Base-by-base conservation (phyloP, 2,329 filamentous ascomycete species). In the Alternaria arbusti region DNA sequence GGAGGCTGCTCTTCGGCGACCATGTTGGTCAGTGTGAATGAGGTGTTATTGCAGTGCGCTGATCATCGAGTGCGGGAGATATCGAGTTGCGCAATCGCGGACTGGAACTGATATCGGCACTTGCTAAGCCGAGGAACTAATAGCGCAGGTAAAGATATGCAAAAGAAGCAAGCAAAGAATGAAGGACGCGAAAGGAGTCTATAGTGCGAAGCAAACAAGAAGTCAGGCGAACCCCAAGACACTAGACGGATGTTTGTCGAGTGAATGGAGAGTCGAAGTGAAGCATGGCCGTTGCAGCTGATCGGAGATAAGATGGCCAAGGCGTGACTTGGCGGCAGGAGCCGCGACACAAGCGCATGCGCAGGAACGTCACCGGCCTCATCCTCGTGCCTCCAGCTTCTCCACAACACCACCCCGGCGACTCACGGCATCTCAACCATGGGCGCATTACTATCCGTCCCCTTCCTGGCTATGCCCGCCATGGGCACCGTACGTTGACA, bases 381-480 rank as follows among this genome's bases (percentile, higher is more conserved):
- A 17, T 54, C 65, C 56, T 61, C 65, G 64, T 64, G 52, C 63
- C 60, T 63, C 50, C 56, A 55, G 49, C 52, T 63, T 63, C 55
- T 63, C 60, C 56, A 59, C 60, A 59, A 55, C 62, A 52, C 59
- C 46, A 64, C 60, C 32, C 46, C 58, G 55, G 51, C 52, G 54
- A 43, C 59, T 40, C 49, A 23, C 56, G 36, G 28, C 60, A 71
- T 63, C 70, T 57, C 72, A 66, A 75, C 61, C 57, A 99, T 99
- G 96, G 96, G 96, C 77, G 95, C 93, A 71, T 84, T 97, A 75
- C 86, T 99, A 59, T 97, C 95, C 66, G 81, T 99, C 66, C 96
- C 96, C 71, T 85, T 99, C 67, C 84, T 99, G 82, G 94, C 93
- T 71, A 81, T 99, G 70, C 96, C 96, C 67, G 93, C 93, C 83